Conservation (phyloP, 176 grass and related monocot genomes). For the Oryza australiensis region DNA sequence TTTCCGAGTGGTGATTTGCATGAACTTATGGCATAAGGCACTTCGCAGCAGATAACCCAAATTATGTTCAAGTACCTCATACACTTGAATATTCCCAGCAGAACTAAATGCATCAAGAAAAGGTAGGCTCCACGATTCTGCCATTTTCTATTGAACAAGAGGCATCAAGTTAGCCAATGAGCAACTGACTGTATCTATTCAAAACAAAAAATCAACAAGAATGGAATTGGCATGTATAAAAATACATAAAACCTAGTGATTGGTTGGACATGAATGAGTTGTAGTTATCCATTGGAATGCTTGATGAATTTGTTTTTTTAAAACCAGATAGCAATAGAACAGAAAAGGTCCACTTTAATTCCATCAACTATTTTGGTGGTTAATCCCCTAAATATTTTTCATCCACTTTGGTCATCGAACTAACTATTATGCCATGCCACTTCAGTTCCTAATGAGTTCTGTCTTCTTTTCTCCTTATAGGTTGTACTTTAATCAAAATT, state of each 20-base stretch:
- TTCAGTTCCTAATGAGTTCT: neutral
- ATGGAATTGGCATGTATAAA: neutral
- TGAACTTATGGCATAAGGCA: neutral
- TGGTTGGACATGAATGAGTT: neutral
- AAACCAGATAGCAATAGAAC: neutral
- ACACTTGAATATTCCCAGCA: constrained; percentile 47
- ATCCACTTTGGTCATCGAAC: neutral
- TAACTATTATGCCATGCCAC: neutral
- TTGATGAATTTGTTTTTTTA: neutral
- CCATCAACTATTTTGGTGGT: neutral
- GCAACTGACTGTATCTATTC: neutral
- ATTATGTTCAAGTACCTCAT: constrained; percentile 50
- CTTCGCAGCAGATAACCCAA: neutral
- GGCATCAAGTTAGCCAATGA: constrained; percentile 17
- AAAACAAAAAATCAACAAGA: neutral
- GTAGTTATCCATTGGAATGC: neutral
- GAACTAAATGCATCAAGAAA: constrained; percentile 58
- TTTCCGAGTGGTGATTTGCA: neutral
- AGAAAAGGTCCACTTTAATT: neutral
- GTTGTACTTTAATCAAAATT: neutral
- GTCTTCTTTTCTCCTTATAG: neutral
- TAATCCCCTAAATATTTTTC: neutral
- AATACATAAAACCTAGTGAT: neutral
- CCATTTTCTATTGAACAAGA: constrained; percentile 59
- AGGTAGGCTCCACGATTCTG: constrained; percentile 64